Conservation (phyloP, 305 asterid genomes). For the Andrographis paniculata region DNA sequence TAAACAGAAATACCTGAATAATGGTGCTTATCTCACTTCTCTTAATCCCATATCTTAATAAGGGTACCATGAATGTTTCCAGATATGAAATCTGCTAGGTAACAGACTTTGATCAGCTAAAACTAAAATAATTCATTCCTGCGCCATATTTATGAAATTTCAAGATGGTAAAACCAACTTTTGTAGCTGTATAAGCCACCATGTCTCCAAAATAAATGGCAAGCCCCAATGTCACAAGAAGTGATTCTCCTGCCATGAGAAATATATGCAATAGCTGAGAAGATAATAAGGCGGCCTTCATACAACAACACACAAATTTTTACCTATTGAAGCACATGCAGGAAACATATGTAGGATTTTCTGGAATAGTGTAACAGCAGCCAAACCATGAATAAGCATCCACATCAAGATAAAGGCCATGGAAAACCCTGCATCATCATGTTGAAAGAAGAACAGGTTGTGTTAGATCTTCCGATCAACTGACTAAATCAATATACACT, state of each 20-base stretch:
- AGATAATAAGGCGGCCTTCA: constrained; percentile 13
- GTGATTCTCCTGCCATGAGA: constrained; percentile 74
- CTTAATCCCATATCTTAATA: constrained; percentile 29
- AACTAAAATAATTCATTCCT: constrained; percentile 15
- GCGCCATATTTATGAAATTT: constrained; percentile 18
- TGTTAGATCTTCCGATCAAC: too few species aligned
- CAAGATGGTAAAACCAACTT: constrained; percentile 42
- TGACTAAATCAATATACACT: constrained; percentile 7
- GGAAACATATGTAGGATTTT: constrained; percentile 66
- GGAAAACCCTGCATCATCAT: constrained; percentile 42
- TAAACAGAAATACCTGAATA: constrained; percentile 56
- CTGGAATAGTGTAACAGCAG: constrained; percentile 54
- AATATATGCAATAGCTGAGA: constrained; percentile 20
- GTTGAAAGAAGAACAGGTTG: constrained; percentile 13
- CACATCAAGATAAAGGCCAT: constrained; percentile 39
- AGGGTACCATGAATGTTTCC: constrained; percentile 25
- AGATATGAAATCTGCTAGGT: constrained; percentile 43
- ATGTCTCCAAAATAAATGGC: constrained; percentile 83
- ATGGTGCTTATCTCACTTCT: constrained; percentile 81
- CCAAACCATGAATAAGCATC: constrained; percentile 66
- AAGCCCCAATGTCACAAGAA: constrained; percentile 81
- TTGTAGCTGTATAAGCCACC: constrained; percentile 55
- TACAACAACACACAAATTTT: constrained; percentile 5
- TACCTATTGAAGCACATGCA: constrained; percentile 90
- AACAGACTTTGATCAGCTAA: constrained; percentile 23